Evolutionary conservation across 805 yeast species (phyloP), one percentile per base, ranked within the genome.

Genomic region (Lipomyces lipofer): DNA sequence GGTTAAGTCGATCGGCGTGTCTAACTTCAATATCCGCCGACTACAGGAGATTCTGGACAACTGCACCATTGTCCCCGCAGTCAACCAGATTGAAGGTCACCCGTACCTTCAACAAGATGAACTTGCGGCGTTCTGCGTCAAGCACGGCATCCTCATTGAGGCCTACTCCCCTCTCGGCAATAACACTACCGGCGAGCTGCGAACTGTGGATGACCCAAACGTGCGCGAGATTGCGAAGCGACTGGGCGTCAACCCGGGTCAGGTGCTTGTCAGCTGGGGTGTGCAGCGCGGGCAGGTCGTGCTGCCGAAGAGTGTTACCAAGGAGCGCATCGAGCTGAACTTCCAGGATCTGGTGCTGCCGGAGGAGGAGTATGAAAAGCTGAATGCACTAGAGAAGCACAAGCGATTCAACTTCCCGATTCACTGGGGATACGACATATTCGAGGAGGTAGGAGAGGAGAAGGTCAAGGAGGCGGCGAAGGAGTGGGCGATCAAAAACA

Each of bases 111-210:
- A 87, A 43, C 91, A 86, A 68, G 72, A 69, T 7, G 82, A 82
- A 60, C 73, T 87, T 60, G 64, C 78, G 42, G 76, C 78, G 32
- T 84, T 66, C 69, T 76, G 82, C 69, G 71, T 75, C 51, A 66
- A 70, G 30, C 74, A 85, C 58, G 80, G 75, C 56, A 83, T 85
- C 56, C 67, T 74, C 30, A 68, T 85, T 51, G 85, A 85, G 68
- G 95, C 95, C 8, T 88, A 86, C 71, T 83, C 88, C 28, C 94
- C 95, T 24, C 74, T 88, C 62, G 92, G 90, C 39, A 76, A 84
- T 21, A 51, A 51, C 35, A 25, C 24, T 10, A 51, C 54, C 17
- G 58, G 52, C 10, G 78, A 79, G 54, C 60, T 74, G 17, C 38
- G 58, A 32, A 47, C 58, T 2, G 49, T 51, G 39, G 51, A 52